Percentiles rank a stretch among this genome's conserved stretches.
Evolutionary conservation across 345 rosid genomes (phyloP).

Genomic region (Euphorbia peplus): DNA sequence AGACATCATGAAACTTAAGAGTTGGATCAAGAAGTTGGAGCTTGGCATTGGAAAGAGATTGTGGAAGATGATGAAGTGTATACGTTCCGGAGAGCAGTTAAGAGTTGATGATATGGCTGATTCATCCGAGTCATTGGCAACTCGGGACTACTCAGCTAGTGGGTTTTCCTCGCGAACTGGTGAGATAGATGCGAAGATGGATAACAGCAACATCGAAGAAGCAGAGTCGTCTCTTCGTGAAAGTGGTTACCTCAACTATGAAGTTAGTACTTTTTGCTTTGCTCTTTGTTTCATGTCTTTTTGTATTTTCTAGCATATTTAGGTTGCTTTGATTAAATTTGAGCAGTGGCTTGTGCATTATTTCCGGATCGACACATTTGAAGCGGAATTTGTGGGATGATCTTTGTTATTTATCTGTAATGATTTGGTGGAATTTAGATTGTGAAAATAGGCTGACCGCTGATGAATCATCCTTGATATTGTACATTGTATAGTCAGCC

Average conservation of each 20-base stretch:
- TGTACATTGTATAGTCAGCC: background rate
- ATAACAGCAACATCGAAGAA: slow-evolving; percentile 72
- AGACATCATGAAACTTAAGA: slow-evolving; percentile 43
- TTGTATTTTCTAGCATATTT: background rate
- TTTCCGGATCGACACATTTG: background rate
- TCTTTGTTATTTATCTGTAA: background rate
- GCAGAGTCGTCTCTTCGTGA: slow-evolving; percentile 80
- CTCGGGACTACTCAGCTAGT: slow-evolving; percentile 70
- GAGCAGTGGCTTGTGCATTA: background rate
- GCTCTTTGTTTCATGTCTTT: background rate
- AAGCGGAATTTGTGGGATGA: background rate
- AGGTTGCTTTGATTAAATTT: background rate
- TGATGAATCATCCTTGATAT: background rate
- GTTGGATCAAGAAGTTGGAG: slow-evolving; percentile 40
- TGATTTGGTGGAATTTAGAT: background rate
- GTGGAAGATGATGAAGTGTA: slow-evolving; percentile 69
- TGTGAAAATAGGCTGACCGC: background rate
- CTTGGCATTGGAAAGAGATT: slow-evolving; percentile 34
- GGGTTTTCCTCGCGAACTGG: slow-evolving; percentile 65
- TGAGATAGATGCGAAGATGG: slow-evolving; percentile 54
- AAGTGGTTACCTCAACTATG: slow-evolving; percentile 75
- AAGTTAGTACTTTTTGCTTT: slow-evolving; percentile 37
- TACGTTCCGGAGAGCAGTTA: slow-evolving; percentile 52
- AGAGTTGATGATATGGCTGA: slow-evolving; percentile 43
- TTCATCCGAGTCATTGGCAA: slow-evolving; percentile 76